phyloP scores from a whole-genome alignment of 1,284 basidiomycete genomes.

The Melampsora americana region DNA sequence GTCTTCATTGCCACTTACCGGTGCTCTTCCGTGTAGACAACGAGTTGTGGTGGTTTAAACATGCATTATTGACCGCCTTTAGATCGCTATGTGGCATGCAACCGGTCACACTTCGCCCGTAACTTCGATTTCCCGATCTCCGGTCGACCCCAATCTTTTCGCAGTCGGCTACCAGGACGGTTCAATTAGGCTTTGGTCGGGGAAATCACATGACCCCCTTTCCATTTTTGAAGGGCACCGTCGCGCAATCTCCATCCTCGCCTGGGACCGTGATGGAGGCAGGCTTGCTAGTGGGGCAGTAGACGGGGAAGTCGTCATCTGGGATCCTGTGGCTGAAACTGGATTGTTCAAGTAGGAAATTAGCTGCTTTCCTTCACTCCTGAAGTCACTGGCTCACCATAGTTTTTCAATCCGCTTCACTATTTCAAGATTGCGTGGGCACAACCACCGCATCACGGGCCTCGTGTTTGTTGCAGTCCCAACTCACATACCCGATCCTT shows the following conservation, averaged over 20 bases:
- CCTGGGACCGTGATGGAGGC: conserved; percentile 77
- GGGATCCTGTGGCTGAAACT: conserved; percentile 92
- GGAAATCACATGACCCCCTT: conserved; percentile 64
- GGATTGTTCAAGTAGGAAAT: conserved; percentile 71
- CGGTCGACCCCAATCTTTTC: conserved; percentile 67
- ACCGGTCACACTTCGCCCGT: conserved; percentile 85
- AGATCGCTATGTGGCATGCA: conserved; percentile 97
- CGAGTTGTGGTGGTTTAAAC: background rate
- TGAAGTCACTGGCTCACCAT: background rate
- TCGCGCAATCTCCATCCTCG: conserved; percentile 77
- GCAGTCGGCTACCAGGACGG: conserved; percentile 98
- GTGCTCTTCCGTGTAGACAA: background rate
- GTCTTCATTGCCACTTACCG: conserved; percentile 48
- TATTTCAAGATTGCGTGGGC: conserved; percentile 70
- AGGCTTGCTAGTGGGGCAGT: conserved; percentile 85
- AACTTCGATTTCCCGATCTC: conserved; percentile 78
- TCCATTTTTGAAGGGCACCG: conserved; percentile 96
- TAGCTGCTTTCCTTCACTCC: conserved; percentile 22
- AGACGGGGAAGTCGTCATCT: conserved; percentile 89
- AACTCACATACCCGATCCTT: conserved; percentile 60
- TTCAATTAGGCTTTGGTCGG: conserved; percentile 84
- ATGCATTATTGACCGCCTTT: conserved; percentile 15
- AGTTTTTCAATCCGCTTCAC: background rate
- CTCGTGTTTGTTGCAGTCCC: conserved; percentile 69
- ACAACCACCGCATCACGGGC: conserved; percentile 84